Base-by-base conservation (phyloP, 2,329 filamentous ascomycete genomes). In the Purpureocillium takamizusanense region DNA sequence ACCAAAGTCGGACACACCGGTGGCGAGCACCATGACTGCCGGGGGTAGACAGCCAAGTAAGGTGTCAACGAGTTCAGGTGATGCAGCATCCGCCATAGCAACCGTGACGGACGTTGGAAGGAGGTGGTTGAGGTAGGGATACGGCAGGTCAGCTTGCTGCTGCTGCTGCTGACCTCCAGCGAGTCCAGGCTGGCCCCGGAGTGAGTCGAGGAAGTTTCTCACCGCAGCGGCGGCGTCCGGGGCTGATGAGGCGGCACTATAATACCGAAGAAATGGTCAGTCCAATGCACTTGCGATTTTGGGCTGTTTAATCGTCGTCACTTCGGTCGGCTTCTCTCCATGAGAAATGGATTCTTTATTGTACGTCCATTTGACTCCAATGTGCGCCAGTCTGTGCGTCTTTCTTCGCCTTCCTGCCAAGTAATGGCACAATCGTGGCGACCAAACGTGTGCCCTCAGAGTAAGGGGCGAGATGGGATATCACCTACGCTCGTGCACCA, bases 401-500 rank as follows among this genome's bases (percentile, higher is more conserved):
- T 40, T 39, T 38, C 37, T 40, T 39, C 37, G 38, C 30, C 44
- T 40, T 32, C 38, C 34, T n/a, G 37, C 29, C 38, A 41, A 36
- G 39, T 38, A 32, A 10, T 10, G 21, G 6, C 21, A 25, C 21
- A 10, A 25, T 5, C 39, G 45, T 41, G 43, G 44, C 44, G 43
- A 42, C 46, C 49, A 44, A 41, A 43, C 45, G 38, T 47, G 44
- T 42, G 45, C 48, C 48, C 41, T 47, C 46, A 25, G 10, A 25
- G 10, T 10, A 48, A 48, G 33, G 49, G 46, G 51, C 43, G 52
- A 48, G 54, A 55, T 49, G 51, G 55, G 52, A 50, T 30, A 49
- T 56, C 43, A 98, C 94, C 90, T 97, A 98, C 92, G 90, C 92
- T 95, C 92, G 81, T 67, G 86, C 94, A 56, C 94, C 92, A 66